phyloP scores from a whole-genome alignment of 2,329 filamentous ascomycete genomes.

The Penicillium italicum region DNA sequence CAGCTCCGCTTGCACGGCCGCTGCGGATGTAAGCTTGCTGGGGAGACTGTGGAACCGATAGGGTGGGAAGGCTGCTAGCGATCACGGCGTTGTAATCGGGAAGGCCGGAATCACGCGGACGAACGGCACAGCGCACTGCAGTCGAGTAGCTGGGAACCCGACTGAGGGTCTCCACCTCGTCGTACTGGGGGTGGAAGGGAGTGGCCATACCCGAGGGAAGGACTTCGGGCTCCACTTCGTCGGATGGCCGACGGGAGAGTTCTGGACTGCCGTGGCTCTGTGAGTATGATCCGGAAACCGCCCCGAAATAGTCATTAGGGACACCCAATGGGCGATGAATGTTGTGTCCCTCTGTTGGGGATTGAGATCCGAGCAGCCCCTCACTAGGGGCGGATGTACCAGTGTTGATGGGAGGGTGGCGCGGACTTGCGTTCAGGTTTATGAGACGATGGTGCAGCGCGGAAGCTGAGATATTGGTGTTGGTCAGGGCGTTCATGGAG shows the following conservation, averaged over 20 bases:
- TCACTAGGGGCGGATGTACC: slow-evolving; percentile 22
- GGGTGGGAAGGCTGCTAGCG: slow-evolving; percentile 26
- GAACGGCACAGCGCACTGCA: slow-evolving; percentile 63
- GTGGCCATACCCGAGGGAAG: slow-evolving; percentile 45
- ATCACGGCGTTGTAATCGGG: slow-evolving; percentile 65
- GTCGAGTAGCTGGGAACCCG: slow-evolving; percentile 76
- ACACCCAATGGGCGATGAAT: slow-evolving; percentile 28
- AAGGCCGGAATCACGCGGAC: slow-evolving; percentile 51
- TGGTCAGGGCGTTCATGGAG: slow-evolving; percentile 51
- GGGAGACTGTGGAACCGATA: slow-evolving; percentile 34
- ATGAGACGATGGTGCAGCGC: slow-evolving; percentile 67
- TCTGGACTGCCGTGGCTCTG: slow-evolving; percentile 34
- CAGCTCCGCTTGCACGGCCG: slow-evolving; percentile 34
- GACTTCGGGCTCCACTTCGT: slow-evolving; percentile 47
- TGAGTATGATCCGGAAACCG: slow-evolving; percentile 31
- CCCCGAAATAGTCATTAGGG: slow-evolving; percentile 33
- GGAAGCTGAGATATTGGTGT: slow-evolving; percentile 57
- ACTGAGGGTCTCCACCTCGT: slow-evolving; percentile 62
- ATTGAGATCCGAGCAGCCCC: slow-evolving; percentile 13
- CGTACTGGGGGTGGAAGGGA: slow-evolving; percentile 43
- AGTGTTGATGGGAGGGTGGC: slow-evolving; percentile 10
- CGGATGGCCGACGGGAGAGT: slow-evolving; percentile 46
- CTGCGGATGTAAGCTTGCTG: slow-evolving; percentile 39
- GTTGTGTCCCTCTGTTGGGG: slow-evolving; percentile 19
- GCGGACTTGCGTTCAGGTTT: slow-evolving; percentile 46